Evolutionary conservation across 495 filamentous ascomycete species (phyloP).

Genomic region (Glutinoglossum americanum): DNA sequence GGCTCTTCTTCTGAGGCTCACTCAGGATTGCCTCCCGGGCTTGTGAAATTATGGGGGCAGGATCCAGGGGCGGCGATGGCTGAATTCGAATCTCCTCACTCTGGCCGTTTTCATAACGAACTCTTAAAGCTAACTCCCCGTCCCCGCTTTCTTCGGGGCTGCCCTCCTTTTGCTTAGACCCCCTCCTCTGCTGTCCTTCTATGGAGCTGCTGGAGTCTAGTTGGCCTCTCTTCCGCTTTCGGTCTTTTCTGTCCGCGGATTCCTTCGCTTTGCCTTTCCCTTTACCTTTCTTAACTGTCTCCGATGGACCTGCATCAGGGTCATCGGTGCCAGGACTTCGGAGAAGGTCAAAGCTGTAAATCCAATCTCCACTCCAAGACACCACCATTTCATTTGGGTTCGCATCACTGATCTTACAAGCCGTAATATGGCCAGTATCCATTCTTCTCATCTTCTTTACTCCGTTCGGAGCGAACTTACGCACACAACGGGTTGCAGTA

Average conservation of each 20-base stretch:
- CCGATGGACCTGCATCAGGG: constrained; percentile 6
- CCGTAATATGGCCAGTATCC: constrained; percentile 48
- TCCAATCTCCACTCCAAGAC: constrained; percentile 55
- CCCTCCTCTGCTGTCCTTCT: constrained; percentile 19
- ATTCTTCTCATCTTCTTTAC: constrained; percentile 27
- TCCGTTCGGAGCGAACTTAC: constrained; percentile 43
- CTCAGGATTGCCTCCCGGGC: constrained; percentile 24
- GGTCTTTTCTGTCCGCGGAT: constrained; percentile 15
- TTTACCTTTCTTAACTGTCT: not conserved
- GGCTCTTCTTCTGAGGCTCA: constrained; percentile 28
- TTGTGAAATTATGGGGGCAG: constrained; percentile 19
- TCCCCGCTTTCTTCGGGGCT: constrained; percentile 14
- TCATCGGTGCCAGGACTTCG: constrained; percentile 36
- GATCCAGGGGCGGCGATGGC: constrained; percentile 10
- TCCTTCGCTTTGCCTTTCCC: constrained; percentile 16
- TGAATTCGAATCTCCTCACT: constrained; percentile 29
- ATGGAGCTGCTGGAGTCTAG: constrained; percentile 23
- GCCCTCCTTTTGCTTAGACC: constrained; percentile 22
- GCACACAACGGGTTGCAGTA: constrained; percentile 45
- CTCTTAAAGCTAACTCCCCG: constrained; percentile 24
- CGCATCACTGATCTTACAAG: constrained; percentile 60
- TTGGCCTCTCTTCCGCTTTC: constrained; percentile 37
- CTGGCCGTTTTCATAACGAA: constrained; percentile 43
- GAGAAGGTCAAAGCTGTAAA: constrained; percentile 53
- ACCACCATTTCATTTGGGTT: constrained; percentile 54